These are phyloP conservation scores for Dujonia santamariae DNA, from an alignment of 1,139 yeast genomes.

Conservation along the genomic window DNA sequence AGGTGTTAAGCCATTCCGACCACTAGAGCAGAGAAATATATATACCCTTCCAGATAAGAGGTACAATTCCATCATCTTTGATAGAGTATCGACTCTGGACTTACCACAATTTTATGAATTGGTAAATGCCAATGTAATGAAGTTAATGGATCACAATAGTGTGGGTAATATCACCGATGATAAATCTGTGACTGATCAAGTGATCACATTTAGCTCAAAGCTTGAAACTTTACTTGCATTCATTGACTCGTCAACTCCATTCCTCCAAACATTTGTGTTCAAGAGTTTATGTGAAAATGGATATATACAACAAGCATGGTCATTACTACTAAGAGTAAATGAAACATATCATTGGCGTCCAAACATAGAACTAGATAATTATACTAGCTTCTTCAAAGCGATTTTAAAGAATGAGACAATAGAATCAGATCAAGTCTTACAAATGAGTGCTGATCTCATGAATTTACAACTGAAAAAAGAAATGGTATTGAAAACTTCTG, in stretches of 20 bases:
- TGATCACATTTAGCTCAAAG: no score
- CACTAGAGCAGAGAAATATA: slow-evolving; percentile 26
- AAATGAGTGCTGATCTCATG: slow-evolving; percentile 5
- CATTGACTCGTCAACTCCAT: slow-evolving; percentile 1
- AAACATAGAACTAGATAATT: slow-evolving; percentile 5
- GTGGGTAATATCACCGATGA: background rate
- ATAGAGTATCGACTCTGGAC: slow-evolving; percentile 16
- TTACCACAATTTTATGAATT: slow-evolving; percentile 6
- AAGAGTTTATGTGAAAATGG: slow-evolving; percentile 6
- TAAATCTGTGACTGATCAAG: no score
- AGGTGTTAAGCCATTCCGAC: slow-evolving; percentile 21
- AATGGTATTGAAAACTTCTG: background rate
- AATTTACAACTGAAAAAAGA: background rate
- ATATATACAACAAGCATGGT: slow-evolving; percentile 5
- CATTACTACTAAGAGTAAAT: slow-evolving; percentile 2
- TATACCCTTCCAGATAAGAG: slow-evolving; percentile 20
- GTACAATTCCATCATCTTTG: slow-evolving; percentile 25
- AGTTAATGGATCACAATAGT: slow-evolving; percentile 1
- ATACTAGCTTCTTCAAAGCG: slow-evolving; percentile 2
- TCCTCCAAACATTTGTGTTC: slow-evolving; percentile 7
- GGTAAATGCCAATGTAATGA: slow-evolving; percentile 2
- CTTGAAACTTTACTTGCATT: slow-evolving; percentile 5
- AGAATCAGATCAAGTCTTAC: slow-evolving; percentile 1
- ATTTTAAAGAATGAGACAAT: background rate
- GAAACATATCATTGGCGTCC: background rate